Evolutionary conservation across 495 filamentous ascomycete genomes (phyloP).

Genomic region (Penicillium longicatenatum): DNA sequence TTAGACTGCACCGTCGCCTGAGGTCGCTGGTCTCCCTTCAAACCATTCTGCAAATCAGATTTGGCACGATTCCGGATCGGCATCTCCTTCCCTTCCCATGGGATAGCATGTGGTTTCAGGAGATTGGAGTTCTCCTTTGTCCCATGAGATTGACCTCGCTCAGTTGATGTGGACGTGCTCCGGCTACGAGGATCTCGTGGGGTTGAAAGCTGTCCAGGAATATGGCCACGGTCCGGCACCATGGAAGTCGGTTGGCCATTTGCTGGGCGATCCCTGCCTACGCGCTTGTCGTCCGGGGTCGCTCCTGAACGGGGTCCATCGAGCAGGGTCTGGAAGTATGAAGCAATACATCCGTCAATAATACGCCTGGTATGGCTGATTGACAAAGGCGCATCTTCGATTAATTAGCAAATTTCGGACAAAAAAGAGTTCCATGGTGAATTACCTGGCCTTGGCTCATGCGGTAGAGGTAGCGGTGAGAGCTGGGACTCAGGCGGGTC

Average conservation of each 20-base stretch:
- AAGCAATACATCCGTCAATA: slow-evolving; percentile 55
- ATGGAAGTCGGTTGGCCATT: slow-evolving; percentile 1
- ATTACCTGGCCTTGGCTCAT: slow-evolving; percentile 16
- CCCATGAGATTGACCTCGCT: slow-evolving; percentile 15
- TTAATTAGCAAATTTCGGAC: slow-evolving; percentile 6
- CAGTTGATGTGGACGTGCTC: slow-evolving; percentile 35
- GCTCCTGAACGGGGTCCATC: slow-evolving; percentile 18
- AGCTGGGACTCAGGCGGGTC: slow-evolving; percentile 12
- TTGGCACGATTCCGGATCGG: slow-evolving; percentile 31
- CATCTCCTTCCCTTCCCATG: slow-evolving; percentile 22
- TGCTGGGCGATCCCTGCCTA: slow-evolving; percentile 10
- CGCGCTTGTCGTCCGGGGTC: slow-evolving; percentile 17
- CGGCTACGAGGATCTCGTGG: slow-evolving; percentile 32
- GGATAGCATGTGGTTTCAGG: slow-evolving; percentile 17
- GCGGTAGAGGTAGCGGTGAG: slow-evolving; percentile 12
- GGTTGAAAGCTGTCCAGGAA: slow-evolving; percentile 20
- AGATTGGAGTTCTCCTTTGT: slow-evolving; percentile 20
- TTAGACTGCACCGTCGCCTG: slow-evolving; percentile 20
- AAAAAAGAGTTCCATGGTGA: neutral
- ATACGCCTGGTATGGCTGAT: slow-evolving; percentile 51
- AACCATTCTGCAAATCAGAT: slow-evolving; percentile 31
- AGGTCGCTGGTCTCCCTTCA: slow-evolving; percentile 21
- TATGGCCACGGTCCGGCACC: neutral
- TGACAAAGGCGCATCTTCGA: slow-evolving; percentile 41
- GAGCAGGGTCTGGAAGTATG: slow-evolving; percentile 48